These are phyloP conservation scores for Magnaporthiopsis poae DNA, from an alignment of 2,329 filamentous ascomycete species.

Conservation along the genomic window DNA sequence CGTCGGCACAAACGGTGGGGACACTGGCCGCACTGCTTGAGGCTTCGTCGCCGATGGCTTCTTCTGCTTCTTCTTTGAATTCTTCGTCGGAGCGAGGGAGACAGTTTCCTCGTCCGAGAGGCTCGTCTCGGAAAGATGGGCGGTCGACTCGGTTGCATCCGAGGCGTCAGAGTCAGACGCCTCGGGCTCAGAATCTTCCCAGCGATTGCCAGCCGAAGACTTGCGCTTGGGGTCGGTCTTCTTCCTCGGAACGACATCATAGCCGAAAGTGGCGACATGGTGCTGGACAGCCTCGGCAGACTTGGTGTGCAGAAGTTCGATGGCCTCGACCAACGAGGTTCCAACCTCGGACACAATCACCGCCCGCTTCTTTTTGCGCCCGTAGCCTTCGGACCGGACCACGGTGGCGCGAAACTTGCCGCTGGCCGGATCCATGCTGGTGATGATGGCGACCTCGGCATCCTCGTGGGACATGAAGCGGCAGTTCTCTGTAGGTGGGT, in stretches of 20 bases:
- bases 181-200: slow-evolving; percentile 8
- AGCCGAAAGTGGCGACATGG: slow-evolving; percentile 25
- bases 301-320: slow-evolving; percentile 27
- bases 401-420: slow-evolving; percentile 20
- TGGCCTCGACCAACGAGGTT: slow-evolving; percentile 21
- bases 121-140: not conserved
- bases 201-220: slow-evolving; percentile 2
- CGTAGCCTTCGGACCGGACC: slow-evolving; percentile 12
- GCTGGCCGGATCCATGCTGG: slow-evolving; percentile 17
- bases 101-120: not conserved
- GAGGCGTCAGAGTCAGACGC: slow-evolving; percentile 8
- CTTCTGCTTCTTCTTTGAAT: not conserved
- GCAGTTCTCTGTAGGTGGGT: slow-evolving; percentile 19
- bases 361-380: slow-evolving; percentile 15
- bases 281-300: slow-evolving; percentile 29
- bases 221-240: not conserved
- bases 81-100: not conserved
- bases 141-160: not conserved
- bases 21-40: not conserved
- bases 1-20: not conserved
- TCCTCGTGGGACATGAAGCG: slow-evolving; percentile 17
- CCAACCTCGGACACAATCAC: slow-evolving; percentile 24
- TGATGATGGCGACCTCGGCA: slow-evolving; percentile 16
- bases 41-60: not conserved
- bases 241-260: slow-evolving; percentile 14